Evolutionary conservation across 208 protist genomes (phyloP).

Genomic region (Herpetomonas samuelpessoai): DNA sequence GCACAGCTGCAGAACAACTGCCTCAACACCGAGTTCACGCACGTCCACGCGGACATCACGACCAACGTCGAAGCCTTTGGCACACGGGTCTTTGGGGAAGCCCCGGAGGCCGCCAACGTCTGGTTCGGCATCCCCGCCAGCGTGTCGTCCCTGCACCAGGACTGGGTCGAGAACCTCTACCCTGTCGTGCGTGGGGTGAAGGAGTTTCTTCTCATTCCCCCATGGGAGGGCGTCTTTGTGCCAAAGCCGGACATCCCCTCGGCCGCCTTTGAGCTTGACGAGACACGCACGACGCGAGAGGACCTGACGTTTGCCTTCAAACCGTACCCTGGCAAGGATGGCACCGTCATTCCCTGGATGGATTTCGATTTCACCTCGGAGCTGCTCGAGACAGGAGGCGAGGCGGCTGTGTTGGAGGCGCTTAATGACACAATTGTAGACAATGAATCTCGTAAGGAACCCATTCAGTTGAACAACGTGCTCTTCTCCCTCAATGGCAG

Average conservation of each 20-base stretch:
- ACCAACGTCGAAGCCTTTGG: slow-evolving; percentile 44
- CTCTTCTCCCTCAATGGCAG: background rate
- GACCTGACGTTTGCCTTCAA: slow-evolving; percentile 37
- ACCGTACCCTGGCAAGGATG: slow-evolving; percentile 51
- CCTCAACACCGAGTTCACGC: slow-evolving; percentile 72
- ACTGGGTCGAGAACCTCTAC: slow-evolving; percentile 93
- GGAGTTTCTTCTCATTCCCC: slow-evolving; percentile 86
- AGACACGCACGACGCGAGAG: slow-evolving; percentile 9
- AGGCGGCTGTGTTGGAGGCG: slow-evolving; percentile 12
- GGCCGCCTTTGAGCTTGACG: slow-evolving; percentile 48
- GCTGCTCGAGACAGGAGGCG: slow-evolving; percentile 31
- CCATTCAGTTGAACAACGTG: background rate
- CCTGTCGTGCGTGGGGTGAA: slow-evolving; percentile 87
- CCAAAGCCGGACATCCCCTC: slow-evolving; percentile 79
- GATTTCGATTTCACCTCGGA: slow-evolving; percentile 72
- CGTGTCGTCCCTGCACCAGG: slow-evolving; percentile 89
- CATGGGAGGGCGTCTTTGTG: slow-evolving; percentile 85
- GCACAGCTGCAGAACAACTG: slow-evolving; percentile 92
- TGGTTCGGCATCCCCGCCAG: slow-evolving; percentile 85
- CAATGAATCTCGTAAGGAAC: slow-evolving; percentile 16
- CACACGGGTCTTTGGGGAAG: slow-evolving; percentile 54
- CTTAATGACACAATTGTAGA: slow-evolving; percentile 28
- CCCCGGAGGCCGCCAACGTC: slow-evolving; percentile 85
- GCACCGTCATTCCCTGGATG: slow-evolving; percentile 80
- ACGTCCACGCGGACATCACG: slow-evolving; percentile 63